A percentile compares a stretch with the other conserved stretches of the same genome.
Conservation (phyloP, 805 yeast species). For the Nakazawaea sp. region DNA sequence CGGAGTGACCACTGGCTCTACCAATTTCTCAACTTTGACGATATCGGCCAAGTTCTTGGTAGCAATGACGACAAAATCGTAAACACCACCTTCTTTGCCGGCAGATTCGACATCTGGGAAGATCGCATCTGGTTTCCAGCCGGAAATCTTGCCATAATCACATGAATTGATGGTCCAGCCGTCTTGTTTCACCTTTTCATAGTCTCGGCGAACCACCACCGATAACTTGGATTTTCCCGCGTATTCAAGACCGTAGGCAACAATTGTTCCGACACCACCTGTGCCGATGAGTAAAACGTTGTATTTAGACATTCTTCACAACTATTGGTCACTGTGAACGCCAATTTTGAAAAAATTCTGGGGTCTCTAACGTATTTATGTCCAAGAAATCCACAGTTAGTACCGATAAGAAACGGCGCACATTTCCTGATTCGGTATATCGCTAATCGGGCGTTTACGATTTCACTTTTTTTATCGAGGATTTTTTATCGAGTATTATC, state of each 20-base stretch:
- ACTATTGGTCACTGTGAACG: too few species aligned
- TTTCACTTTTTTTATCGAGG: too few species aligned
- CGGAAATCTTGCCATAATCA: constrained; percentile 49
- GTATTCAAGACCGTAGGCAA: constrained; percentile 52
- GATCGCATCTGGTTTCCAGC: constrained; percentile 47
- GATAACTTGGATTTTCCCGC: constrained; percentile 44
- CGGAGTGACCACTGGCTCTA: constrained; percentile 40
- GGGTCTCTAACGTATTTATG: too few species aligned
- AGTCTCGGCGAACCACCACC: constrained; percentile 57
- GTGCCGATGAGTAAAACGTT: constrained; percentile 61
- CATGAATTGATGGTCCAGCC: constrained; percentile 55
- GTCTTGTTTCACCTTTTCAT: constrained; percentile 34
- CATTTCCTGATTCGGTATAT: too few species aligned
- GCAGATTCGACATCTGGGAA: constrained; percentile 29
- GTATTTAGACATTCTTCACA: background rate
- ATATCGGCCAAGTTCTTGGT: constrained; percentile 62
- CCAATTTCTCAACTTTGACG: constrained; percentile 40
- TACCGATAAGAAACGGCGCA: too few species aligned
- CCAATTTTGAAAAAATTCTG: too few species aligned
- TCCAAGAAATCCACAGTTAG: too few species aligned
- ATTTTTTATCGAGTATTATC: too few species aligned
- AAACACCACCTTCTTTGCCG: constrained; percentile 30
- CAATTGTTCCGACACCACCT: constrained; percentile 81
- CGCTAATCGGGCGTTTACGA: too few species aligned
- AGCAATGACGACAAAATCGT: constrained; percentile 51